Evolutionary conservation across 75 land plant genomes (phyloP).

Genomic region (Isoetes taiwanensis): DNA sequence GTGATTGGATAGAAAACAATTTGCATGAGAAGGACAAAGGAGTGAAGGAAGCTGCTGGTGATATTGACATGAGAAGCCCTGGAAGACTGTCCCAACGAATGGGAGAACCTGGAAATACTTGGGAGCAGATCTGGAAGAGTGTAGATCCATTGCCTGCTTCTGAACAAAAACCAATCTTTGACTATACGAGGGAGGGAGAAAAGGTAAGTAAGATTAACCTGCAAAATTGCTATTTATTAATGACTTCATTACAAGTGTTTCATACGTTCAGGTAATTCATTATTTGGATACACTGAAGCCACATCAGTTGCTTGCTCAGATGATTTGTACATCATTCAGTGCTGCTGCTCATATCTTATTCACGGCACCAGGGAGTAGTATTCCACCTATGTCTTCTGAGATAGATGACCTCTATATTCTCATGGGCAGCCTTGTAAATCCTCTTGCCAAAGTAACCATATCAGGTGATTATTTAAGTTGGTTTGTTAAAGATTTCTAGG

Average conservation of each 20-base stretch:
- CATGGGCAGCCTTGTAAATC: constrained; percentile 41
- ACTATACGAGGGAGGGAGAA: constrained; percentile 85
- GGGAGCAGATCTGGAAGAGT: constrained; percentile 74
- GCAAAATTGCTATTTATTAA: neutral
- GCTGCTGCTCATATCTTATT: constrained; percentile 50
- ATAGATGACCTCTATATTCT: constrained; percentile 57
- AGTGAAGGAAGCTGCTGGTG: neutral
- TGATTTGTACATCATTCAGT: constrained; percentile 83
- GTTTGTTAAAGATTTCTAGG: neutral
- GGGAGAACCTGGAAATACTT: constrained; percentile 61
- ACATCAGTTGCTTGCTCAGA: constrained; percentile 72
- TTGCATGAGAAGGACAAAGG: constrained; percentile 13
- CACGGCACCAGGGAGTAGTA: constrained; percentile 41
- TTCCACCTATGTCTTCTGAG: constrained; percentile 36
- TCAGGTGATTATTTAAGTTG: constrained; percentile 8
- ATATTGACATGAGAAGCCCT: constrained; percentile 43
- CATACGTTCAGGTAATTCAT: constrained; percentile 56
- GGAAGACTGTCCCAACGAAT: constrained; percentile 73
- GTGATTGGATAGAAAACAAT: constrained; percentile 58
- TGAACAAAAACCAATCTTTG: constrained; percentile 83
- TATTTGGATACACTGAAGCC: constrained; percentile 90
- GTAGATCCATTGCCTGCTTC: constrained; percentile 50
- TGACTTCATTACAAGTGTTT: neutral
- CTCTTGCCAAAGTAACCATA: constrained; percentile 30
- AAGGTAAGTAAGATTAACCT: constrained; percentile 64